phyloP scores from a whole-genome alignment of 805 yeast species.

The Clavispora asparagi region DNA sequence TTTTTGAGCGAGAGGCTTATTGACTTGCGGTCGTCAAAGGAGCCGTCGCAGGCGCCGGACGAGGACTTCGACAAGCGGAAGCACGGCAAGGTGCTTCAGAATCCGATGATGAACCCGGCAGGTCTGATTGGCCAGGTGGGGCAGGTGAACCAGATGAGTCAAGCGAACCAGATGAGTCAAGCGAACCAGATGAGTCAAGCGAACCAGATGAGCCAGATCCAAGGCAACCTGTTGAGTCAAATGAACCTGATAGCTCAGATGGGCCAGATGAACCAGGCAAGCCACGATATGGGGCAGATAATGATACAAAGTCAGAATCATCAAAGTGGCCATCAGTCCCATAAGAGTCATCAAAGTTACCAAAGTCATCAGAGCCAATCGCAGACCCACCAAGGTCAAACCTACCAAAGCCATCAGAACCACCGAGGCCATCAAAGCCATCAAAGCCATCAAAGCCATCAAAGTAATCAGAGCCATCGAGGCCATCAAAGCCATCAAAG shows the following conservation, averaged over 20 bases:
- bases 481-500: too few relatives aligned
- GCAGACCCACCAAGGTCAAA: neutral
- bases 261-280: too few relatives aligned
- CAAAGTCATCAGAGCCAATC: neutral
- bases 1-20: slow-evolving; percentile 38
- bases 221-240: too few relatives aligned
- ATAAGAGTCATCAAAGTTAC: neutral
- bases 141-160: neutral
- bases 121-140: neutral
- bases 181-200: too few relatives aligned
- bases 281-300: neutral
- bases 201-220: too few relatives aligned
- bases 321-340: neutral
- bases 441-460: neutral
- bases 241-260: too few relatives aligned
- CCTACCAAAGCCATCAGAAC: neutral
- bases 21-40: slow-evolving; percentile 12
- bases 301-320: neutral
- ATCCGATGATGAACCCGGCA: neutral
- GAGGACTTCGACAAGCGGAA: neutral
- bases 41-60: neutral
- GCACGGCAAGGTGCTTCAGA: neutral
- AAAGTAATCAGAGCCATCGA: neutral
- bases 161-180: too few relatives aligned
- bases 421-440: neutral